Base-by-base conservation (phyloP, 805 yeast genomes). In the Monosporozyma aquatica region DNA sequence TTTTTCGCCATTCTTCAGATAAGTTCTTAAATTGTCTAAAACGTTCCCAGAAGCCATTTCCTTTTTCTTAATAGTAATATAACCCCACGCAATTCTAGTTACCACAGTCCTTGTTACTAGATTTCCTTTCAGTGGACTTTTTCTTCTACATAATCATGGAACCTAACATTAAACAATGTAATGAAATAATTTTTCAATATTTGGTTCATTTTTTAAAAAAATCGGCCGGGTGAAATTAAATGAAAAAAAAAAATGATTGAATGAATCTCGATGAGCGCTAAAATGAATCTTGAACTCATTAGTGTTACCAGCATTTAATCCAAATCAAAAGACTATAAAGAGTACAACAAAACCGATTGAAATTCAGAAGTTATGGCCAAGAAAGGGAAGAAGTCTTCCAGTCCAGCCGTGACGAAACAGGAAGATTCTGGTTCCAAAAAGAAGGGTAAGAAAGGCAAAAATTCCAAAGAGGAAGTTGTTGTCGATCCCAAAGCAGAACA, bases 381-480 rank as follows among this genome's bases (percentile, higher is more conserved):
- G 37, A 48, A 46, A 26, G 30, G 28, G 9, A 47, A 47, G 38
- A 30, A 26, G 23, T 40, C 44, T 6, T 29, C 38, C 7, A 18
- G 42, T 5, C 40, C 18, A 15, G 24, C 40, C 22, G 39, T 29
- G 5, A 41, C 39, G 8, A 42, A 39, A 7, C 43, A 42, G 20
- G 38, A 28, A 9, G 44, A 38, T 13, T 10, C 43, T 6, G 37
- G 45, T 14, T 40, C 38, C 22, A 46, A 43, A n/a, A 51, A 52
- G 41, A 53, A 52, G 41, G 49, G 52, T 3, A 49, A 44, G 35
- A 48, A 54, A 15, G 49, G 50, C n/a, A 50, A 49, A 36, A 47
- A 43, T n/a, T 46, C 46, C 10, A 46, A 47, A 20, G 48, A 43
- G 7, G 50, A 44, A 10, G 43, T 43, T 9, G 43, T 43, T 9